phyloP scores from a whole-genome alignment of 805 yeast species.

The Barnettozyma wickerhamii region DNA sequence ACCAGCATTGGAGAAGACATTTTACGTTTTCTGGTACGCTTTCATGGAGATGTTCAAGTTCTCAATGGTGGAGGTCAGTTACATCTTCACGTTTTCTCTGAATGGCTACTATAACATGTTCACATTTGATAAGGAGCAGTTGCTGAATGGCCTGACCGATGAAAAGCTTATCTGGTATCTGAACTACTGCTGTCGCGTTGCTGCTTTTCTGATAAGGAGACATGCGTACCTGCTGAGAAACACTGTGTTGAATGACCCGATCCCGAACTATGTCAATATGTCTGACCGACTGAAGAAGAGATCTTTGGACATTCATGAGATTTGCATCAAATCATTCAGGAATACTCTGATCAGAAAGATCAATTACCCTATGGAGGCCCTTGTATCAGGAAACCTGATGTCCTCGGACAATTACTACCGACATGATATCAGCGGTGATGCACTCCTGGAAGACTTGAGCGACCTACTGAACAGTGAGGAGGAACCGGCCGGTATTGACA shows the following conservation, averaged over 20 bases:
- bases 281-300: constrained; percentile 18
- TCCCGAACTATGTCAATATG: constrained; percentile 12
- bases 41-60: constrained; percentile 16
- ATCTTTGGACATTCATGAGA: constrained; percentile 20
- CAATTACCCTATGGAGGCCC: constrained; percentile 20
- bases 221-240: constrained; percentile 15
- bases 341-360: constrained; percentile 12
- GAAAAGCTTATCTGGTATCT: constrained; percentile 11
- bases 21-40: constrained; percentile 18
- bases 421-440: neutral
- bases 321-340: constrained; percentile 15
- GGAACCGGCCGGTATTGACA: no score
- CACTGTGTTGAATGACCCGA: constrained; percentile 18
- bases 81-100: constrained; percentile 19
- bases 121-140: constrained; percentile 9
- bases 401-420: constrained; percentile 7
- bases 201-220: constrained; percentile 21
- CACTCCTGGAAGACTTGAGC: neutral
- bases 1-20: constrained; percentile 11
- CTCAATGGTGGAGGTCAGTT: constrained; percentile 14
- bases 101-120: constrained; percentile 18
- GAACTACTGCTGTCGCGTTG: constrained; percentile 19
- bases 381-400: constrained; percentile 1
- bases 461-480: neutral
- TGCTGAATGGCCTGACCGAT: constrained; percentile 8